phyloP scores from a whole-genome alignment of 306 rosid species.

The Quercus gilva region DNA sequence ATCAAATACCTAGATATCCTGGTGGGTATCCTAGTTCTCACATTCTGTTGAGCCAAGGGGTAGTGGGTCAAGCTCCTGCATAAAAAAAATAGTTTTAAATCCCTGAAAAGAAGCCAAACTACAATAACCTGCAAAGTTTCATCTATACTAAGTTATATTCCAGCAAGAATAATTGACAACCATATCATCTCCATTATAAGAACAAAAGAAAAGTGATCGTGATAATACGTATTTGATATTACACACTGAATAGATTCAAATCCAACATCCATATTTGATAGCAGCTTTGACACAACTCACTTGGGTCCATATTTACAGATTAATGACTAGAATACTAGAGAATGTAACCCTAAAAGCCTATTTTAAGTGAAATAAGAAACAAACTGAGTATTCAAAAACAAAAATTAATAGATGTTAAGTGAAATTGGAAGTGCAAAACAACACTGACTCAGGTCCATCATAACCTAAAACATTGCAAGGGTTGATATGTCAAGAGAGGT shows the following conservation, averaged over 20 bases:
- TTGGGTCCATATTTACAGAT: background rate
- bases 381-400: background rate
- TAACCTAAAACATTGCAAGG: background rate
- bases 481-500: background rate
- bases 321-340: background rate
- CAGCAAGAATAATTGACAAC: slow-evolving; percentile 6
- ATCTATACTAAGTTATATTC: background rate
- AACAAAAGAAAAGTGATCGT: background rate
- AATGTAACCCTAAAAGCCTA: background rate
- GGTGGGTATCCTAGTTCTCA: slow-evolving; percentile 97
- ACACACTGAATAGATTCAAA: no score
- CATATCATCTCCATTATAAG: background rate
- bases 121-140: background rate
- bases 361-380: background rate
- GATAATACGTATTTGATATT: no score
- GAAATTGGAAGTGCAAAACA: background rate
- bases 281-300: background rate
- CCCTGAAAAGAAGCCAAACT: background rate
- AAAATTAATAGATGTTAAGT: background rate
- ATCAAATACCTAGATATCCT: slow-evolving; percentile 79
- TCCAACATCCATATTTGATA: no score
- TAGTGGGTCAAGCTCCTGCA: slow-evolving; percentile 97
- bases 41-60: slow-evolving; percentile 98
- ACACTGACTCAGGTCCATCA: background rate
- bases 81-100: background rate